Percentiles rank a stretch among this genome's conserved stretches.
phyloP scores from a whole-genome alignment of 345 rosid species.

The Combretum micranthum region DNA sequence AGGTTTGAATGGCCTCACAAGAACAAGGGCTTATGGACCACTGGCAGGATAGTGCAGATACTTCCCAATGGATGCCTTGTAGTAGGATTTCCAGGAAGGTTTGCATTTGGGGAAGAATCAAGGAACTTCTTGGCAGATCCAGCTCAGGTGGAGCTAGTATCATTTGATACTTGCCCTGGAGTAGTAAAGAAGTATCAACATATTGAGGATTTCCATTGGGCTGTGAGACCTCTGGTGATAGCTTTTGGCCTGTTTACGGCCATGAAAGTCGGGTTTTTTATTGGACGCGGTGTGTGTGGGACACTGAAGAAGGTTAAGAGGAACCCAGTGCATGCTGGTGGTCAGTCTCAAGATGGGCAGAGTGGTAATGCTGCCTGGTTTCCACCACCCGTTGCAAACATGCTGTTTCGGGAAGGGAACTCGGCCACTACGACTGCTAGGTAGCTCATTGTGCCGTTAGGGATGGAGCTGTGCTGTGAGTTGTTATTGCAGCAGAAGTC shows the following conservation, averaged over 20 bases:
- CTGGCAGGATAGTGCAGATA: neutral
- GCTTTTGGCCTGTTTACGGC: slow-evolving; percentile 27
- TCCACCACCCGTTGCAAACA: slow-evolving; percentile 36
- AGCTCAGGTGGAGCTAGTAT: slow-evolving; percentile 36
- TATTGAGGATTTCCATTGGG: slow-evolving; percentile 13
- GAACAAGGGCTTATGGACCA: slow-evolving; percentile 36
- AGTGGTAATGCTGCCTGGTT: slow-evolving; percentile 31
- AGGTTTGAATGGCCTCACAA: slow-evolving; percentile 44
- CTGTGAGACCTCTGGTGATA: slow-evolving; percentile 40
- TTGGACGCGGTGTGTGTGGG: slow-evolving; percentile 19
- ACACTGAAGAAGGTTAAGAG: slow-evolving; percentile 19
- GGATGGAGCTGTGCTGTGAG: too few relatives aligned
- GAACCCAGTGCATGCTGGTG: slow-evolving; percentile 6
- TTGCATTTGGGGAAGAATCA: slow-evolving; percentile 28
- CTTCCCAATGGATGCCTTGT: slow-evolving; percentile 46
- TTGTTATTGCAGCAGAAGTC: too few relatives aligned
- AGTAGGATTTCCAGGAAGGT: slow-evolving; percentile 40
- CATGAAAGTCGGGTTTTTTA: slow-evolving; percentile 24
- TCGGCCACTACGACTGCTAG: slow-evolving; percentile 8
- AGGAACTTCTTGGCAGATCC: slow-evolving; percentile 38
- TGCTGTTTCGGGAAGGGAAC: slow-evolving; percentile 32
- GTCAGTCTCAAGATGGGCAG: slow-evolving; percentile 16
- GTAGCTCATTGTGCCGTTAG: too few relatives aligned
- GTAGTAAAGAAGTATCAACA: slow-evolving; percentile 41
- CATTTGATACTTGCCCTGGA: slow-evolving; percentile 39